Percentiles rank a stretch among this genome's conserved stretches.
phyloP scores from a whole-genome alignment of 192 early-diverging fungal species.

The Helicostylum pulchrum region DNA sequence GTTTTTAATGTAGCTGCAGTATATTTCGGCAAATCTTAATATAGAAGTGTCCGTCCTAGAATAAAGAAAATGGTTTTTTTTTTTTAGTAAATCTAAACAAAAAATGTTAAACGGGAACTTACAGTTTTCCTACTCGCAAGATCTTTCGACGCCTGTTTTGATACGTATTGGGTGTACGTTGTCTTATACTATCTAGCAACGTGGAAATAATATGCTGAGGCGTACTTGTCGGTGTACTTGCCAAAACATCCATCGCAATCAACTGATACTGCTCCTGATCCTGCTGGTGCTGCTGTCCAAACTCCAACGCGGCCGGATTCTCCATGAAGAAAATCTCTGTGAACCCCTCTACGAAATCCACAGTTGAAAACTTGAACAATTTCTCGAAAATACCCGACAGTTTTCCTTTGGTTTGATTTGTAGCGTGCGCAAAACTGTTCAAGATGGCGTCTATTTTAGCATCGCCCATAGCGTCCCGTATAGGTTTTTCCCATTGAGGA shows the following conservation, averaged over 20 bases:
- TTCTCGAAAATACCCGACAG: slow-evolving; percentile 52
- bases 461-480: slow-evolving; percentile 3
- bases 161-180: slow-evolving; percentile 40
- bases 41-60: slow-evolving; percentile 62
- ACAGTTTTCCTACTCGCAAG: slow-evolving; percentile 51
- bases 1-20: slow-evolving; percentile 43
- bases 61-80: too few relatives aligned
- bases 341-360: slow-evolving; percentile 60
- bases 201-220: slow-evolving; percentile 34
- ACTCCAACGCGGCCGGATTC: slow-evolving; percentile 46
- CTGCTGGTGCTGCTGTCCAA: slow-evolving; percentile 33
- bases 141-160: slow-evolving; percentile 33
- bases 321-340: slow-evolving; percentile 66
- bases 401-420: slow-evolving; percentile 40
- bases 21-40: slow-evolving; percentile 63
- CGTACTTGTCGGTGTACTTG: slow-evolving; percentile 31
- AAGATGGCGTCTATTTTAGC: slow-evolving; percentile 14
- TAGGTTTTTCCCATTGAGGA: neutral
- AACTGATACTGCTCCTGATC: slow-evolving; percentile 15
- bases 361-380: slow-evolving; percentile 48
- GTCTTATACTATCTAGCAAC: slow-evolving; percentile 47
- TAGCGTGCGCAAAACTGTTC: slow-evolving; percentile 36
- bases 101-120: slow-evolving; percentile 8
- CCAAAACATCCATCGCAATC: slow-evolving; percentile 33
- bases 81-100: neutral